Base-by-base conservation (phyloP, 768 basidiomycete species). In the Holtermanniella nyarrowii region DNA sequence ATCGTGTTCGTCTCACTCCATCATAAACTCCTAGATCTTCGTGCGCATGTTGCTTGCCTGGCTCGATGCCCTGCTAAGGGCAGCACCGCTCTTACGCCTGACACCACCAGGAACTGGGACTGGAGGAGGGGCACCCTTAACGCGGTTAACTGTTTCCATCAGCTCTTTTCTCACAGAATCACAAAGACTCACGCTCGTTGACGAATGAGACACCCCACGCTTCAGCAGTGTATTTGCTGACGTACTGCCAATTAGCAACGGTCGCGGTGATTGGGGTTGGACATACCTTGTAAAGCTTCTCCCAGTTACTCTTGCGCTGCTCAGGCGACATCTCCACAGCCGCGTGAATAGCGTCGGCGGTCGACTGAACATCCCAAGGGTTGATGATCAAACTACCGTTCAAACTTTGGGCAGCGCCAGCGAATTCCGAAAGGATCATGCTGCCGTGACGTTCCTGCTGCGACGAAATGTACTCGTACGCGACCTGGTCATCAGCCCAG, bases 381-480 rank as follows among this genome's bases (percentile, higher is more conserved):
- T 99, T 99, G 64, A 97, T 89, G 67, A 99, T 89, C 60, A 99
- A 78, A 26, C 85, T 86, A 20, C 95, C 95, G 69, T 97, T 96
- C 56, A 99, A 74, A 58, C 83, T 86, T 74, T 96, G 91, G 14
- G 89, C 91, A 10, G 95, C 95, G 24, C 95, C 95, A 3, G 95
- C 93, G 60, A 99, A 97, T 71, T 99, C 95, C 62, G 90, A 95
- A 12, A 99, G 78, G 69, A 99, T 95, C 85, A 99, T 88, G 16
- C 86, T 86, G 40, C 95, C 95, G 68, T 96, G 88, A 12, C 85
- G 80, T 39, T 84, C 81, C 63, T 88, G 83, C 66, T 97, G 95
- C 61, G 88, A 90, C 0, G 91, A 89, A 61, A 97, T 84, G 71
- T 97, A 99, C 72, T 99, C 95, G 74, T 97, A 99, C 11, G 91